phyloP scores from a whole-genome alignment of 306 rosid species.

The Medicago ruthenica region DNA sequence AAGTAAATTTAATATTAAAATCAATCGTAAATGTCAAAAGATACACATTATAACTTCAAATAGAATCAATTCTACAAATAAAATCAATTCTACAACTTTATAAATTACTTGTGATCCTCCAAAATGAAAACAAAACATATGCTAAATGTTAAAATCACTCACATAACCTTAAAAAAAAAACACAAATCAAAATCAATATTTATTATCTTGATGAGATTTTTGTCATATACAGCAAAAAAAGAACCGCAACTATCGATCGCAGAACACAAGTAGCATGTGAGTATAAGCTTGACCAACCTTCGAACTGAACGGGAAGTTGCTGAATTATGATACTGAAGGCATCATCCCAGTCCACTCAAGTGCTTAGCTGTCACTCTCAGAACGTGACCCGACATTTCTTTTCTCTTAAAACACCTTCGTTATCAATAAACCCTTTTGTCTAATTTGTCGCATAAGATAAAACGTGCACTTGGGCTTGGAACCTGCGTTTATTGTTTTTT shows the following conservation, averaged over 20 bases:
- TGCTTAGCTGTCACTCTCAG: conserved; percentile 31
- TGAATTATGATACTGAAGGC: conserved; percentile 1
- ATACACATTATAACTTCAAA: no score
- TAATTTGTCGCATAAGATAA: neutral
- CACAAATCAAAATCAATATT: no score
- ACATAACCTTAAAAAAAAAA: no score
- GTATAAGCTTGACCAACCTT: conserved; percentile 15
- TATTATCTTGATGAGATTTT: no score
- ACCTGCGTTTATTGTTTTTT: neutral
- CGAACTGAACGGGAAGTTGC: neutral
- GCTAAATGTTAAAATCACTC: no score
- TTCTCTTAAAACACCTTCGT: neutral
- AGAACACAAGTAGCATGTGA: conserved; percentile 45
- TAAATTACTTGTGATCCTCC: no score
- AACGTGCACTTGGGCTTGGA: neutral
- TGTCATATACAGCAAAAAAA: neutral
- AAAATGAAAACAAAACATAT: no score
- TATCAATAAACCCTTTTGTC: neutral
- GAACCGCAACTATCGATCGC: neutral
- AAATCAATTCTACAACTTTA: no score
- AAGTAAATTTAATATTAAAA: no score
- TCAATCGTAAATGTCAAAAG: no score
- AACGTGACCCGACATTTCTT: conserved; percentile 31
- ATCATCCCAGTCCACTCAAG: neutral
- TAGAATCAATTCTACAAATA: no score